phyloP scores from a whole-genome alignment of 2,329 filamentous ascomycete species.

The Chalaropsis ovoidea region DNA sequence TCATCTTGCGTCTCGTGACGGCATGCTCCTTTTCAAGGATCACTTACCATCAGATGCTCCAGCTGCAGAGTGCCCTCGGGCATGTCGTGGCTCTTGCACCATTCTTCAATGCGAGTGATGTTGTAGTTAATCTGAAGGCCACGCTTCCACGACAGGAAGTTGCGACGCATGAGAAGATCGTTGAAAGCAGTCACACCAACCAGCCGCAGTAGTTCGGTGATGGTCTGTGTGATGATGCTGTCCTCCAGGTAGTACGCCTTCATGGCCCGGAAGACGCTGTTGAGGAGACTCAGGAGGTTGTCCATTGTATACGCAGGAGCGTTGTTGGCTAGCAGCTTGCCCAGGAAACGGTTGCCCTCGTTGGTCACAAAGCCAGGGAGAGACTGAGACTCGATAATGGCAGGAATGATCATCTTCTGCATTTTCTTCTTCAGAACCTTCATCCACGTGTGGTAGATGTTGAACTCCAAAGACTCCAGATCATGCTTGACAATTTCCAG shows the following conservation, averaged over 20 bases:
- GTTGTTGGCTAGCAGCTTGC: conserved; percentile 86
- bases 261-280: conserved; percentile 97
- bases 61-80: conserved; percentile 93
- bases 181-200: conserved; percentile 98
- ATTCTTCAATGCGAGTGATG: conserved; percentile 97
- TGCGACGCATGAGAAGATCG: conserved; percentile 90
- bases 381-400: conserved; percentile 97
- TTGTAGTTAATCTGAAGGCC: conserved; percentile 99
- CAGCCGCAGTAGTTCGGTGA: conserved; percentile 83
- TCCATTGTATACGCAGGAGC: conserved; percentile 98
- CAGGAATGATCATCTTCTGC: conserved; percentile 98
- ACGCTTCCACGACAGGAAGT: conserved; percentile 98
- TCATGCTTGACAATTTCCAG: conserved; percentile 99
- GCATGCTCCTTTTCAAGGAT: not conserved
- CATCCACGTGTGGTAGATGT: conserved; percentile 99
- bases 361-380: conserved; percentile 97
- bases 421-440: conserved; percentile 99
- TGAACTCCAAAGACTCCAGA: conserved; percentile 95
- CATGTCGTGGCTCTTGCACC: conserved; percentile 99
- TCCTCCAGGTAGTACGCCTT: conserved; percentile 97
- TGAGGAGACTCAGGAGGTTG: conserved; percentile 86
- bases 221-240: conserved; percentile 86
- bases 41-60: conserved; percentile 83
- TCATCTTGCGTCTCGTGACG: not conserved
- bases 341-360: conserved; percentile 94